Base-by-base conservation (phyloP, 1,139 yeast species). In the Wickerhamomyces sp. region DNA sequence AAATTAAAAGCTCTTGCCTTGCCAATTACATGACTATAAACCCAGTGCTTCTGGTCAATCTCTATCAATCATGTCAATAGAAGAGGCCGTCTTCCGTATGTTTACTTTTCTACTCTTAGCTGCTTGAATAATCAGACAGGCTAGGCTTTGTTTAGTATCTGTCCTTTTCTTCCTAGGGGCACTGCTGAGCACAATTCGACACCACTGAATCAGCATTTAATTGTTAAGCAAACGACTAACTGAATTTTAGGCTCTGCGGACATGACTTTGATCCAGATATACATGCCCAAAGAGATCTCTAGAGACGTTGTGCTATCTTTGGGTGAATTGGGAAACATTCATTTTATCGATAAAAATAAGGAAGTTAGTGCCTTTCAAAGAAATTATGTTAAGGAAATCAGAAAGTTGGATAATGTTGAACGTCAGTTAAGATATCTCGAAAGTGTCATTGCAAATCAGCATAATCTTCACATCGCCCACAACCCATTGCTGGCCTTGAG, bases 261-360 rank as follows among this genome's bases (percentile, higher is more conserved):
- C 57, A 84, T 84, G 93, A 78, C 88, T 26, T 75, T 83, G 64
- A 78, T 84, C 39, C 88, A 84, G 61, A 66, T 85, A 56, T 84
- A 83, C 59, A 80, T 84, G 44, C 90, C 91, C 3, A 71, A 82
- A 27, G 94, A 85, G 64, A 76, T 79, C 27, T 69, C 85, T 3
- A 69, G 93, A 55, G 88, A 82, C 48, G 72, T 83, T 13, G 75
- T 83, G 40, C 78, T 81, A 59, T 70, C 79, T 27, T 67, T 85
- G 40, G 93, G 93, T 10, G 78, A 78, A 42, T 65, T 82, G 55
- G 82, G 84, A 43, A 64, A 77, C 47, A 69, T 84, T 41, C 88
- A 84, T 66, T 81, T 85, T 56, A 70, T 87, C 51, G 94, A 85
- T 61, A 70, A 82, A 61, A 85, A 85, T 63, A 70, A 76, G 40